phyloP scores from a whole-genome alignment of 306 rosid genomes.

The Lathyrus oleraceus region DNA sequence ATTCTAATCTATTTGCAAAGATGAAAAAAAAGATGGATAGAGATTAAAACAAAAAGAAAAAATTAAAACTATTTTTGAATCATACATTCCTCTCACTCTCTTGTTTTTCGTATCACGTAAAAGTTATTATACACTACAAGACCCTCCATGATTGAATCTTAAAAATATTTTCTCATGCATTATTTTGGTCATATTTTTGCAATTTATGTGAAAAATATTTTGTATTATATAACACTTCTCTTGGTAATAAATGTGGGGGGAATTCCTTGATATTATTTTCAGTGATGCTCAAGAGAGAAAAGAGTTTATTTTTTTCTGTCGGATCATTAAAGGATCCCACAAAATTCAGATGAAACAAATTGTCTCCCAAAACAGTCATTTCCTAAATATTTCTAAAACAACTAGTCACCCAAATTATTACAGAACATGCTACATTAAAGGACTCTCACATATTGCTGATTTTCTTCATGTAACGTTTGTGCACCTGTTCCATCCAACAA shows the following conservation, averaged over 20 bases:
- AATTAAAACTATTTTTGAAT: too few relatives aligned
- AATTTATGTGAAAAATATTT: background rate
- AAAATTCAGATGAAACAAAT: slow-evolving; percentile 11
- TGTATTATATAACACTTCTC: background rate
- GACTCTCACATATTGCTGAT: slow-evolving; percentile 23
- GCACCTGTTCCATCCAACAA: slow-evolving; percentile 34
- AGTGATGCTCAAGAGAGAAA: background rate
- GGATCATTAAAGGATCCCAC: too few relatives aligned
- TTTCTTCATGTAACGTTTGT: slow-evolving; percentile 30
- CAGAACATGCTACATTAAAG: slow-evolving; percentile 26
- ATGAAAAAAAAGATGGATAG: too few relatives aligned
- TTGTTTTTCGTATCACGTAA: too few relatives aligned
- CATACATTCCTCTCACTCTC: background rate
- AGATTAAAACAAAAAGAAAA: too few relatives aligned
- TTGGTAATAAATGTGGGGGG: background rate
- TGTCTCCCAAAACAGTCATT: slow-evolving; percentile 14
- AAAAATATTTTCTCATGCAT: background rate
- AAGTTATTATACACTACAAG: background rate
- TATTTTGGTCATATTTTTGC: background rate
- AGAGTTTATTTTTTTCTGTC: too few relatives aligned
- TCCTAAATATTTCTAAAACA: background rate
- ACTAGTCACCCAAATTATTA: slow-evolving; percentile 30
- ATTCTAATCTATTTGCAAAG: too few relatives aligned
- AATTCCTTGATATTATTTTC: background rate
- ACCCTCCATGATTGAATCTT: background rate